phyloP scores from a whole-genome alignment of 139 green algal species.

The Chlamydomonas schloesseri region DNA sequence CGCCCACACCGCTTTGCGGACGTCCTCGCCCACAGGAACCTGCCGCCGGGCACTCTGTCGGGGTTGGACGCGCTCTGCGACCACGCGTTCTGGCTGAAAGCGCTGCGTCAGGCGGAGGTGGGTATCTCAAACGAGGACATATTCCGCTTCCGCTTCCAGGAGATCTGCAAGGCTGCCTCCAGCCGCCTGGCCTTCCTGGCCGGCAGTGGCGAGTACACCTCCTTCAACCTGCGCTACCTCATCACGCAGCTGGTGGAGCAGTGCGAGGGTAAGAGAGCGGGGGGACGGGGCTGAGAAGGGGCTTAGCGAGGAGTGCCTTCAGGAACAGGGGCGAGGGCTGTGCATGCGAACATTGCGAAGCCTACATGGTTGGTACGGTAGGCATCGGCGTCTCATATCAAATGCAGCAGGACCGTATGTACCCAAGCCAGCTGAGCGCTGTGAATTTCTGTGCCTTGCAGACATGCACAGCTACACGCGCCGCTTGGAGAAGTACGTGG shows the following conservation, averaged over 20 bases:
- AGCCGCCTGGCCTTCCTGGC: slow-evolving; percentile 38
- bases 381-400: too few relatives aligned
- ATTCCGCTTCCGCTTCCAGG: neutral
- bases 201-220: neutral
- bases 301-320: too few relatives aligned
- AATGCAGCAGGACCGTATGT: too few relatives aligned
- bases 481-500: slow-evolving; percentile 37
- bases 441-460: neutral
- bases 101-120: neutral
- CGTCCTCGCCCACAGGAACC: neutral
- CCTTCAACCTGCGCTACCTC: slow-evolving; percentile 34
- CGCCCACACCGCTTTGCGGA: too few relatives aligned
- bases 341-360: too few relatives aligned
- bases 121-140: neutral
- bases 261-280: slow-evolving; percentile 3
- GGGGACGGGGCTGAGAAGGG: too few relatives aligned
- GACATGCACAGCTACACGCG: slow-evolving; percentile 45
- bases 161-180: slow-evolving; percentile 29
- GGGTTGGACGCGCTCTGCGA: slow-evolving; percentile 24
- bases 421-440: too few relatives aligned
- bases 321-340: too few relatives aligned
- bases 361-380: too few relatives aligned
- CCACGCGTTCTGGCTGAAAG: neutral
- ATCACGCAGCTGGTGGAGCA: slow-evolving; percentile 37
- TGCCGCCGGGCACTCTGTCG: slow-evolving; percentile 21